Percentiles rank a stretch among this genome's conserved stretches.
phyloP scores from a whole-genome alignment of 176 grass and related monocot genomes.

The Rhynchospora pubera region DNA sequence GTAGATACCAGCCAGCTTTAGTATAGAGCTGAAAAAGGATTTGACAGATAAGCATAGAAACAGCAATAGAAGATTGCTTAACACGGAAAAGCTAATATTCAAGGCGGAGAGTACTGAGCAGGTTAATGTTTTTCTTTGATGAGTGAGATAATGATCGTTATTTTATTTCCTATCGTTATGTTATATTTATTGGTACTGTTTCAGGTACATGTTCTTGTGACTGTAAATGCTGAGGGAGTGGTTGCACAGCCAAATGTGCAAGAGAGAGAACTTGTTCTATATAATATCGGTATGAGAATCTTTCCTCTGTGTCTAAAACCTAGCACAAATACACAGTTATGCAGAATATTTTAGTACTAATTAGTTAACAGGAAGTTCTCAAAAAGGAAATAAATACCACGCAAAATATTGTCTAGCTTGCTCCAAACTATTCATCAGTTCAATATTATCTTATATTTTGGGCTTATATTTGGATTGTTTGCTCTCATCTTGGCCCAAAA shows the following conservation, averaged over 20 bases:
- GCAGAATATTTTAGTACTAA: neutral
- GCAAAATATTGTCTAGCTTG: neutral
- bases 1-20: constrained; percentile 79
- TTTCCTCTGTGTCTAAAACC: neutral
- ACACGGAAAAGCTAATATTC: constrained; percentile 92
- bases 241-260: constrained; percentile 43
- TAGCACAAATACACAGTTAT: neutral
- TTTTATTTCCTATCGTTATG: neutral
- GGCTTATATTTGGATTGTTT: neutral
- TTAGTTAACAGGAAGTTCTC: neutral
- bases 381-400: neutral
- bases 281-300: constrained; percentile 63
- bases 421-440: neutral
- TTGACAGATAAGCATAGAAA: constrained; percentile 13
- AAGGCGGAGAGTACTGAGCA: constrained; percentile 36
- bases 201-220: constrained; percentile 67
- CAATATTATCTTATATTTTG: neutral
- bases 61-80: constrained; percentile 80
- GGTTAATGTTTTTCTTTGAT: constrained; percentile 22
- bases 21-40: constrained; percentile 35
- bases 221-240: constrained; percentile 56
- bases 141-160: neutral
- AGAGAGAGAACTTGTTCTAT: constrained; percentile 60
- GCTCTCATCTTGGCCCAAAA: neutral
- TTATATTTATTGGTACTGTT: constrained; percentile 3